Conservation (phyloP, 768 basidiomycete species). For the Boletales sp. region DNA sequence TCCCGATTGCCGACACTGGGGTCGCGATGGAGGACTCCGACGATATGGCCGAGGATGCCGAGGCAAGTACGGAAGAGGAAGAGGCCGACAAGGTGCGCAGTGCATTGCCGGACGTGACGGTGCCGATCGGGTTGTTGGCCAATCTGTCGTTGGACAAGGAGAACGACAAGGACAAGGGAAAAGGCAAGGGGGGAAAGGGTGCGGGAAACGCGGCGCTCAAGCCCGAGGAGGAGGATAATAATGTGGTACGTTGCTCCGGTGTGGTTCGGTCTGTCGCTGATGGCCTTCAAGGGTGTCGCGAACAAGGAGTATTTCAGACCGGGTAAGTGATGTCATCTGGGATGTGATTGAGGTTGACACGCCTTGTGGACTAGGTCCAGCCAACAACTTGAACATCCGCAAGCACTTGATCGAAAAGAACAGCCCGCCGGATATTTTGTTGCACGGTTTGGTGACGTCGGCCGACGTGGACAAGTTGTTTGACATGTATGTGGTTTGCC, state of each 20-base stretch:
- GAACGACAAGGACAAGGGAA: slow-evolving; percentile 40
- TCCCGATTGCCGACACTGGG: not conserved
- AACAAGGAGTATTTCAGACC: slow-evolving; percentile 80
- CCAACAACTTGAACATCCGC: slow-evolving; percentile 65
- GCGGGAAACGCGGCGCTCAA: slow-evolving; percentile 7
- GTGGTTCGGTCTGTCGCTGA: slow-evolving; percentile 2
- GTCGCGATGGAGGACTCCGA: slow-evolving; percentile 36
- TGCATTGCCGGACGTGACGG: slow-evolving; percentile 63
- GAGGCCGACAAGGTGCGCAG: slow-evolving; percentile 46
- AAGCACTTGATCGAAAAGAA: slow-evolving; percentile 73
- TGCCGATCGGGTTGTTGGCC: slow-evolving; percentile 74
- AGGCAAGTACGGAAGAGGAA: slow-evolving; percentile 32
- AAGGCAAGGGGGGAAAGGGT: slow-evolving; percentile 30
- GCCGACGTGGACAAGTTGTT: slow-evolving; percentile 83
- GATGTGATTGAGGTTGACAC: not conserved
- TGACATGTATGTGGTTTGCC: slow-evolving; percentile 55
- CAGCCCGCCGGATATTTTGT: slow-evolving; percentile 76
- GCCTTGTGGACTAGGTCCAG: slow-evolving; percentile 47
- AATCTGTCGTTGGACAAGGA: slow-evolving; percentile 62
- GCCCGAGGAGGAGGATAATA: slow-evolving; percentile 56
- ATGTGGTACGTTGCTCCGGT: slow-evolving; percentile 43
- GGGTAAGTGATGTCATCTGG: slow-evolving; percentile 36
- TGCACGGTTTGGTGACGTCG: slow-evolving; percentile 74
- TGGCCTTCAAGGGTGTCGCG: slow-evolving; percentile 60
- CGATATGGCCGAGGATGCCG: slow-evolving; percentile 29